Base-by-base conservation (phyloP, 1,284 basidiomycete genomes). In the Cystobasidium slooffiae region DNA sequence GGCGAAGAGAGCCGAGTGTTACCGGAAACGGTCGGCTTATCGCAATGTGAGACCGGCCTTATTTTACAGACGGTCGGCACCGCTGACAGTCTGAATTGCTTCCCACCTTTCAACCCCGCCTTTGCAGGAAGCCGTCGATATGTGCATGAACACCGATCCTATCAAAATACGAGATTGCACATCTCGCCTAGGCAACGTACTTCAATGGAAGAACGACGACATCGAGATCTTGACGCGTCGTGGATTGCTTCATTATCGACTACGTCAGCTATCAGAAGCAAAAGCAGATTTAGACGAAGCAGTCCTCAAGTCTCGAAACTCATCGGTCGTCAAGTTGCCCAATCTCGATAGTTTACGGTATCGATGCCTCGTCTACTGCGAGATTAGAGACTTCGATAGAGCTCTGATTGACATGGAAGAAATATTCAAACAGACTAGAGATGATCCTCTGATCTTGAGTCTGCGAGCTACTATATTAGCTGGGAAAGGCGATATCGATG, bases 181-280 rank as follows among this genome's bases (percentile, higher is more conserved):
- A 37, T 24, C 67, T 31, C 68, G 72, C 9, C 68, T 78, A 18
- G 74, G 73, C 2, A 75, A 78, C 64, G 24, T 77, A n/a, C 49
- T 78, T 5, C 77, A 77, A n/a, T 78, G 49, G 58, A 77, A 78
- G 24, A 63, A 72, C 0, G 67, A 59, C 0, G 75, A 76, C 16
- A 56, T 78, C 59, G 75, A 75, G 58, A 53, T 77, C 4, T 68
- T 66, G 5, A 44, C 77, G 5, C 65, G 77, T 0, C 68, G 77
- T 0, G 78, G 65, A 0, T 43, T 77, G 24, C 66, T 47, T 12
- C 52, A 43, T 18, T 76, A 76, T 55, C 76, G 78, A 1, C 12
- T 78, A n/a, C 59, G 67, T 6, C 14, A 14, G 24, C 41, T 68
- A 8, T 43, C 18, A n/a, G 67, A 68, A 20, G 52, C 67, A 16